Conservation (phyloP, 805 yeast species). For the Starmerella sp. region DNA sequence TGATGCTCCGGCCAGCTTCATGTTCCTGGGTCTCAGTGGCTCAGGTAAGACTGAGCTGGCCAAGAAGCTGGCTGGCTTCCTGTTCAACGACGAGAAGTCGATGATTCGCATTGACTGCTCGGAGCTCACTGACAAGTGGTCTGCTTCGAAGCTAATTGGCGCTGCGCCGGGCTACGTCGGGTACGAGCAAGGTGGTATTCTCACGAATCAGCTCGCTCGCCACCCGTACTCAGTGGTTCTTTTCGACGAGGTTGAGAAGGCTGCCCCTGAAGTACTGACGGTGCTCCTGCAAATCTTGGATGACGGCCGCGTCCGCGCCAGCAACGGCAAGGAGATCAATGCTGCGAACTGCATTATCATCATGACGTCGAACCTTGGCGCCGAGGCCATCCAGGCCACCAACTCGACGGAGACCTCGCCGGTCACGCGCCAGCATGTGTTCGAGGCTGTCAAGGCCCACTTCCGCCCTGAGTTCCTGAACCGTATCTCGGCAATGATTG, state of each 20-base stretch:
- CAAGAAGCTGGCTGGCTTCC: constrained; percentile 89
- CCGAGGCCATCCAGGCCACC: constrained; percentile 68
- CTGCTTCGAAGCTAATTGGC: constrained; percentile 88
- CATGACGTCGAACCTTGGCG: constrained; percentile 96
- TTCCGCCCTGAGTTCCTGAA: constrained; percentile 96
- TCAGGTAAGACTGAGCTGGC: constrained; percentile 98
- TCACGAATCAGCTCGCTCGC: constrained; percentile 83
- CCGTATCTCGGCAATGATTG: constrained; percentile 86
- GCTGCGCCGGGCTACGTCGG: constrained; percentile 97
- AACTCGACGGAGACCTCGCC: constrained; percentile 48
- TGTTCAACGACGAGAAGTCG: constrained; percentile 91
- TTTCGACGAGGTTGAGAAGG: constrained; percentile 97
- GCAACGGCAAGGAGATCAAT: constrained; percentile 86
- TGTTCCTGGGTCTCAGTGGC: constrained; percentile 91
- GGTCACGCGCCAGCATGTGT: constrained; percentile 62
- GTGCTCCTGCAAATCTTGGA: constrained; percentile 84
- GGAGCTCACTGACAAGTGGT: constrained; percentile 88
- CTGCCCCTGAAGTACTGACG: constrained; percentile 94
- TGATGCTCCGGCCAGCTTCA: constrained; percentile 88
- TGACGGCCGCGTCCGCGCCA: constrained; percentile 91
- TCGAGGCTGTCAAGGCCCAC: constrained; percentile 73
- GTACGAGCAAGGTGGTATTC: constrained; percentile 92
- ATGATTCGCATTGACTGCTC: constrained; percentile 98
- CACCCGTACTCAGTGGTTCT: constrained; percentile 92
- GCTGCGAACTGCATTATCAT: constrained; percentile 86